Base-by-base conservation (phyloP, 1,139 yeast species). In the Suhomyces guaymorum region DNA sequence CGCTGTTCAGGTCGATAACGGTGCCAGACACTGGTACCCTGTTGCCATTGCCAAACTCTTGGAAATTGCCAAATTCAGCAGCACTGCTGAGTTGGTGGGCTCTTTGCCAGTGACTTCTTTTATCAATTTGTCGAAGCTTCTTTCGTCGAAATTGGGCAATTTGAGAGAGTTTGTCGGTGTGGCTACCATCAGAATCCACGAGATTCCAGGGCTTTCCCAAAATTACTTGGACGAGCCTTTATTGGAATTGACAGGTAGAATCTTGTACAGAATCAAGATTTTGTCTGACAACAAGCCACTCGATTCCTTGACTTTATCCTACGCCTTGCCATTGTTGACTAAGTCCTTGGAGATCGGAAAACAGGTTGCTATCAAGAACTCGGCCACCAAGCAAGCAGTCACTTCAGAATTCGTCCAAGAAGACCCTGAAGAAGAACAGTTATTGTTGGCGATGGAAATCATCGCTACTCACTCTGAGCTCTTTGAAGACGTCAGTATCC, bases 341-440 rank as follows among this genome's bases (percentile, higher is more conserved):
- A 75, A 73, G 41, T 82, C 81, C 6, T 62, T 84, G 43, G 78
- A 78, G 37, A 73, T 70, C 36, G 89, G 90, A 42, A 77, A 74
- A 41, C 56, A 55, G 3, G 74, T 72, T 28, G 75, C 84, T 1
- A 50, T 73, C 35, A 73, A 64, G 47, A 76, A 73, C 47, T 65
- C 79, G 1, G 68, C 66, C 30, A 68, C 66, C 30, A 80, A 79
- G 31, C 56, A 53, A 36, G 68, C 58, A 2, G 73, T 66, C 22
- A 75, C 70, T 39, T 74, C 78, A 26, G 96, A 76, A 55, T 85
- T 76, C 63, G 78, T 70, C 22, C 83, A 82, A 42, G 94, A 85
- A 53, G 95, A 86, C 42, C 85, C 84, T 17, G 86, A 84, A 51
- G 97, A 90, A 56, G 97, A 90, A 56, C 95, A 87, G 48, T 63